Conservation (phyloP, 768 basidiomycete species). For the Boletus huronensis region DNA sequence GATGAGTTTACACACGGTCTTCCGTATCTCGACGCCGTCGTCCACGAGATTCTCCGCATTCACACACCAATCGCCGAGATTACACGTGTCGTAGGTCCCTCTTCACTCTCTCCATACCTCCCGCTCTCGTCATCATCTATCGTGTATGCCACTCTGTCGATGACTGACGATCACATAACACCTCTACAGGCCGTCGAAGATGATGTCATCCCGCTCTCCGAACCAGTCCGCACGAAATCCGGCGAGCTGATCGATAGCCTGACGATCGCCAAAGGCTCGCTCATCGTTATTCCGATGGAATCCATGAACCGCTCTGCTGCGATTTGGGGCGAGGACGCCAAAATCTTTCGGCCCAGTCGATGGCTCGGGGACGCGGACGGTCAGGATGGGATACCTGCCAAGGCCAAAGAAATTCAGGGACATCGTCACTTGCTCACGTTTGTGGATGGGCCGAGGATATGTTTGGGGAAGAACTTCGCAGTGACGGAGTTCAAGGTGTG, state of each 20-base stretch:
- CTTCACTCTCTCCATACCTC: too few species aligned
- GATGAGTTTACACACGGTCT: slow-evolving; percentile 48
- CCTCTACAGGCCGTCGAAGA: slow-evolving; percentile 43
- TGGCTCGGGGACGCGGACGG: slow-evolving; percentile 43
- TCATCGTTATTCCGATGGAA: slow-evolving; percentile 41
- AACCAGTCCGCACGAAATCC: slow-evolving; percentile 39
- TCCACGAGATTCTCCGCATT: slow-evolving; percentile 42
- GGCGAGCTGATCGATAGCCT: slow-evolving; percentile 40
- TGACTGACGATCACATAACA: not conserved
- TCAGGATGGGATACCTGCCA: slow-evolving; percentile 18
- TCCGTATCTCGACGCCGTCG: slow-evolving; percentile 49
- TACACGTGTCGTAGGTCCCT: slow-evolving; percentile 8
- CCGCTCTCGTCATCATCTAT: too few species aligned
- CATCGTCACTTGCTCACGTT: slow-evolving; percentile 53
- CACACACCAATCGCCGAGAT: slow-evolving; percentile 37
- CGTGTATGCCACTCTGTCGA: not conserved
- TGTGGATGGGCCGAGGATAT: slow-evolving; percentile 45
- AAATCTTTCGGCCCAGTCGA: slow-evolving; percentile 57
- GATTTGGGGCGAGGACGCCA: slow-evolving; percentile 60
- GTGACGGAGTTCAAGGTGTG: slow-evolving; percentile 34
- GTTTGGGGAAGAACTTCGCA: slow-evolving; percentile 48
- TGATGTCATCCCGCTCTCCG: too few species aligned
- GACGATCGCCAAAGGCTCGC: slow-evolving; percentile 45
- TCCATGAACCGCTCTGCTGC: slow-evolving; percentile 48
- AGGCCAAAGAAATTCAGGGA: slow-evolving; percentile 42